These are phyloP conservation scores for Umbelopsis vinacea DNA, from an alignment of 192 early-diverging fungal species.

Conservation along the genomic window DNA sequence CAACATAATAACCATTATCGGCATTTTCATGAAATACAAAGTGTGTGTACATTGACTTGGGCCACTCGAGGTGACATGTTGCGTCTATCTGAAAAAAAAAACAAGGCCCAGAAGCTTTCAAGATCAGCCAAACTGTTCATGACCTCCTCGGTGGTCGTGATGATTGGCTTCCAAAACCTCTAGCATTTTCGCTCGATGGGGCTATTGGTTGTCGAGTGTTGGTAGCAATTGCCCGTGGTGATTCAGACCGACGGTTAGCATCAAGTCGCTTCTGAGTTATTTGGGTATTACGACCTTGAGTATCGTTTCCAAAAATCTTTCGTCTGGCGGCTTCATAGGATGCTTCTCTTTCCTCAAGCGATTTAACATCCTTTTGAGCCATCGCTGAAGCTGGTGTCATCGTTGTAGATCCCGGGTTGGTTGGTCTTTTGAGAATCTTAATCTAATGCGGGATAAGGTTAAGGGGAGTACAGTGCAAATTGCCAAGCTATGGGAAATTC, in stretches of 20 bases:
- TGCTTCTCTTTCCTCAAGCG: conserved; percentile 25
- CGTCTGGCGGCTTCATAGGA: conserved; percentile 24
- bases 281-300: background rate
- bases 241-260: background rate
- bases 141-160: conserved; percentile 62
- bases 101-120: no score
- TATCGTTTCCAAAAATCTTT: conserved; percentile 25
- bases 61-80: background rate
- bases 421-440: conserved; percentile 30
- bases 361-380: background rate
- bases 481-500: background rate
- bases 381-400: background rate
- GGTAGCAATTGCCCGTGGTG: background rate
- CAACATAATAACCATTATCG: background rate
- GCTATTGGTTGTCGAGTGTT: background rate
- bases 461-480: background rate
- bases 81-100: no score
- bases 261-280: background rate
- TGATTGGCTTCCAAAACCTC: conserved; percentile 76
- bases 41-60: background rate
- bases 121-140: background rate
- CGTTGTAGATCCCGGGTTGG: conserved; percentile 16
- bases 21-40: background rate
- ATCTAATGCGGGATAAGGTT: background rate
- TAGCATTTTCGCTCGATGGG: conserved; percentile 58